A percentile compares a stretch with the other conserved stretches of the same genome.
phyloP scores from a whole-genome alignment of 2,329 filamentous ascomycete genomes.

The Colletotrichum theobromicola region DNA sequence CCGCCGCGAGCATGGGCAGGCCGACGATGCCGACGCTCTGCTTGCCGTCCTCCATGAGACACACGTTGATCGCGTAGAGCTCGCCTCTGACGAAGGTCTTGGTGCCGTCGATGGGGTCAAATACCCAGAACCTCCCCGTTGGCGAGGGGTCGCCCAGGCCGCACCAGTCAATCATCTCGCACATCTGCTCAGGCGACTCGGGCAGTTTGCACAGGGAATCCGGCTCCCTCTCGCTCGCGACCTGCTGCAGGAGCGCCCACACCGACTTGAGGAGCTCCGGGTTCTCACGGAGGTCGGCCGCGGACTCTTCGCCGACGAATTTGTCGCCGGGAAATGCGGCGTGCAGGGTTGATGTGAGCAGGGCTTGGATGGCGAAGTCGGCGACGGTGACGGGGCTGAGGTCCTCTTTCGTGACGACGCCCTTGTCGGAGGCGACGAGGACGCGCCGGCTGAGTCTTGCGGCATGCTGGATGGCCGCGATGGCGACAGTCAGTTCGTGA shows the following conservation, averaged over 20 bases:
- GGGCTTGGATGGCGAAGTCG: conserved; percentile 64
- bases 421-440: conserved; percentile 52
- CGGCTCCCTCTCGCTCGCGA: conserved; percentile 31
- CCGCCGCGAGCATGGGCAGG: conserved; percentile 48
- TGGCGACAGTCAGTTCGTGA: conserved; percentile 47
- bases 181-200: conserved; percentile 48
- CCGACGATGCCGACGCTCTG: conserved; percentile 57
- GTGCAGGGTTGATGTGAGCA: conserved; percentile 56
- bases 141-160: conserved; percentile 40
- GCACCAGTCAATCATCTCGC: conserved; percentile 59
- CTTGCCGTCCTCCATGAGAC: conserved; percentile 53
- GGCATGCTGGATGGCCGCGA: conserved; percentile 48
- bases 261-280: conserved; percentile 49
- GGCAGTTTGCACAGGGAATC: conserved; percentile 37
- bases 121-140: conserved; percentile 57
- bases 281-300: conserved; percentile 50
- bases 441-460: conserved; percentile 55
- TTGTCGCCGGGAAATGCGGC: conserved; percentile 54
- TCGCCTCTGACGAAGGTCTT: conserved; percentile 59
- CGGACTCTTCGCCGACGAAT: conserved; percentile 63
- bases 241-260: conserved; percentile 46
- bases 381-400: conserved; percentile 63
- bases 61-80: conserved; percentile 64
- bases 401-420: conserved; percentile 57
- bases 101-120: conserved; percentile 67